Percentiles rank a stretch among this genome's conserved stretches.
phyloP scores from a whole-genome alignment of 768 basidiomycete genomes.

The Chalciporus pseudorubinellus region DNA sequence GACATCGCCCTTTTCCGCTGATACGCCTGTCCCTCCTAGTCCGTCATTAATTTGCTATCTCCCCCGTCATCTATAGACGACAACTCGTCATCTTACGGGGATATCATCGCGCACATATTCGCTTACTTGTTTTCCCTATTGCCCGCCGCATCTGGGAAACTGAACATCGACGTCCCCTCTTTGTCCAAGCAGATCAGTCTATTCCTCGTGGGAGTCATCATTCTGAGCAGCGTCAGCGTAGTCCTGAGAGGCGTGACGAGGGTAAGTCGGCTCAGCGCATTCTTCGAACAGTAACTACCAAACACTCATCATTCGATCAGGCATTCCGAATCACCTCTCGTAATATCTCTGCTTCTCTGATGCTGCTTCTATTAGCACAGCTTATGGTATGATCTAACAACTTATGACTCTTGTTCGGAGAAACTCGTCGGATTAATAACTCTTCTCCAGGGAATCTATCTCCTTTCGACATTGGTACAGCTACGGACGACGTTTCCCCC shows the following conservation, averaged over 20 bases:
- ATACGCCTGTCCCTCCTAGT: slow-evolving; percentile 24
- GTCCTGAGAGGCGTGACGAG: slow-evolving; percentile 68
- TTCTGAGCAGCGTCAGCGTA: slow-evolving; percentile 66
- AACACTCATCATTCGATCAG: slow-evolving; percentile 31
- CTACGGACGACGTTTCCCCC: slow-evolving; percentile 79
- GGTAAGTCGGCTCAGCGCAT: slow-evolving; percentile 32
- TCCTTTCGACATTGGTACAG: slow-evolving; percentile 80
- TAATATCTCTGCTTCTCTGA: slow-evolving; percentile 69
- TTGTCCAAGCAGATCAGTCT: slow-evolving; percentile 60
- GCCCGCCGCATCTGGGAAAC: slow-evolving; percentile 31
- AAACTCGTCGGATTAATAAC: background rate
- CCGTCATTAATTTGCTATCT: slow-evolving; percentile 32
- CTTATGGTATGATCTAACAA: slow-evolving; percentile 58
- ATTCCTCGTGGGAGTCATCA: slow-evolving; percentile 71
- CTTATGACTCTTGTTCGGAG: slow-evolving; percentile 8
- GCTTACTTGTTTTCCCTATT: slow-evolving; percentile 40
- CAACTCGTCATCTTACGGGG: slow-evolving; percentile 43
- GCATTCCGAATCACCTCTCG: slow-evolving; percentile 62
- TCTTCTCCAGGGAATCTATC: slow-evolving; percentile 80
- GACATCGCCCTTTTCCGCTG: slow-evolving; percentile 7
- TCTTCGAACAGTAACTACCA: background rate
- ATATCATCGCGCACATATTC: slow-evolving; percentile 41
- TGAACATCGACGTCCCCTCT: slow-evolving; percentile 36
- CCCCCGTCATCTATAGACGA: slow-evolving; percentile 33
- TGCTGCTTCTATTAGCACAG: slow-evolving; percentile 76